A percentile compares a stretch with the other conserved stretches of the same genome.
Conservation (phyloP, 129 eudicot species). For the Ambrosia trifida region DNA sequence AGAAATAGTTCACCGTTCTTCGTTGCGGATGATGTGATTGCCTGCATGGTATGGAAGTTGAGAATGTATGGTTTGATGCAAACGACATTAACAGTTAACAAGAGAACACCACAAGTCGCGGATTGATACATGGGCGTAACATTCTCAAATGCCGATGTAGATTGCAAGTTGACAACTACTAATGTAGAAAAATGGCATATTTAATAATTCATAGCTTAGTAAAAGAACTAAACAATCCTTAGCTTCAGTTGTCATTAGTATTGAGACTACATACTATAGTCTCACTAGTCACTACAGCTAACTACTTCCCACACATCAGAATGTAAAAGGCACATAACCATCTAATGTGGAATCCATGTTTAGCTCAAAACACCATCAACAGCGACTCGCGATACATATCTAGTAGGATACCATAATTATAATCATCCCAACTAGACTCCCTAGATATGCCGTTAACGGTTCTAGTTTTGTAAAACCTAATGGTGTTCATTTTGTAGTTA, state of each 20-base stretch:
- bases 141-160: background rate
- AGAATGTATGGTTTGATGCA: conserved; percentile 5
- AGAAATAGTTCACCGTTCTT: conserved; percentile 59
- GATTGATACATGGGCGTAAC: no score
- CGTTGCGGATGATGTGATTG: conserved; percentile 49
- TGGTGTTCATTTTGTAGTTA: no score
- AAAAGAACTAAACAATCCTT: background rate
- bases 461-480: background rate
- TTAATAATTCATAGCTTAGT: background rate
- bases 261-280: background rate
- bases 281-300: background rate
- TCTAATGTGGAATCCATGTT: no score
- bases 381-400: no score
- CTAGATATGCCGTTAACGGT: background rate
- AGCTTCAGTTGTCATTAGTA: background rate
- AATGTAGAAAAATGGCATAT: background rate
- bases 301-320: background rate
- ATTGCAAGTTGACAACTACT: background rate
- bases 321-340: background rate
- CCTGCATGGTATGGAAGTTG: conserved; percentile 33
- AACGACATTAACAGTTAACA: background rate
- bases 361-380: no score
- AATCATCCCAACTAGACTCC: background rate
- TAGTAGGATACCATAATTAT: background rate
- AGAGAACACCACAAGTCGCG: background rate